These are phyloP conservation scores for Poa annua DNA, from an alignment of 176 grass and related monocot species.

Conservation along the genomic window DNA sequence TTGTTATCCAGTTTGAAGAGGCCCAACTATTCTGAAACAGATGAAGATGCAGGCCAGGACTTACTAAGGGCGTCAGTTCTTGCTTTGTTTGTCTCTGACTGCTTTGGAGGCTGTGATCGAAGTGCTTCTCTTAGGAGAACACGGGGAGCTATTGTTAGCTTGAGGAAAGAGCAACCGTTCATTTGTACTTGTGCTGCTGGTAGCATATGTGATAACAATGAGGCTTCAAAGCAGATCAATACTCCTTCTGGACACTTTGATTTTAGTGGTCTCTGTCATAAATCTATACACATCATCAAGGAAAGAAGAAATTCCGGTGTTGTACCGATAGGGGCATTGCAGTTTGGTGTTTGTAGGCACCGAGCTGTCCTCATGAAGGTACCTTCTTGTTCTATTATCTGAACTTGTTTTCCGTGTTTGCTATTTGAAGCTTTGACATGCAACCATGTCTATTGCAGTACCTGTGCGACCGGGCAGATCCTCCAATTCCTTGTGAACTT, in stretches of 20 bases:
- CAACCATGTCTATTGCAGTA: slow-evolving; percentile 63
- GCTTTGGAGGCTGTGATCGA: slow-evolving; percentile 95
- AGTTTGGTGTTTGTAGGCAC: slow-evolving; percentile 95
- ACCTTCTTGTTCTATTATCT: slow-evolving; percentile 15
- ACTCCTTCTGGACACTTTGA: slow-evolving; percentile 44
- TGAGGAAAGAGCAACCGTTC: slow-evolving; percentile 88
- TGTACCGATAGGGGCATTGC: slow-evolving; percentile 84
- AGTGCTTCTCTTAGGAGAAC: slow-evolving; percentile 70
- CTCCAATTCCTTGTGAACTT: slow-evolving; percentile 95
- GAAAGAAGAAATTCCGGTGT: slow-evolving; percentile 83
- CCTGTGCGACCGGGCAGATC: slow-evolving; percentile 87
- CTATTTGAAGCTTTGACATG: slow-evolving; percentile 37
- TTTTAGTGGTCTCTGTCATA: slow-evolving; percentile 66
- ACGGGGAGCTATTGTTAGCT: slow-evolving; percentile 70
- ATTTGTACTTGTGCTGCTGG: slow-evolving; percentile 83
- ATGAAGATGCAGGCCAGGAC: slow-evolving; percentile 66
- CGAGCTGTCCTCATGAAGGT: slow-evolving; percentile 99
- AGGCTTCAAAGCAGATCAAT: slow-evolving; percentile 43
- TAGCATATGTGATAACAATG: slow-evolving; percentile 45
- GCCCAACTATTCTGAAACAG: slow-evolving; percentile 51
- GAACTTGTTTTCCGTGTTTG: slow-evolving; percentile 20
- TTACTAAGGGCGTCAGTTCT: slow-evolving; percentile 79
- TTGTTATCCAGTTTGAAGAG: slow-evolving; percentile 78
- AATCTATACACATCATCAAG: slow-evolving; percentile 84
- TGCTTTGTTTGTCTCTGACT: slow-evolving; percentile 98